Percentiles rank a stretch among this genome's conserved stretches.
Evolutionary conservation across 345 rosid genomes (phyloP).

Genomic region (Bruguiera sexangula): DNA sequence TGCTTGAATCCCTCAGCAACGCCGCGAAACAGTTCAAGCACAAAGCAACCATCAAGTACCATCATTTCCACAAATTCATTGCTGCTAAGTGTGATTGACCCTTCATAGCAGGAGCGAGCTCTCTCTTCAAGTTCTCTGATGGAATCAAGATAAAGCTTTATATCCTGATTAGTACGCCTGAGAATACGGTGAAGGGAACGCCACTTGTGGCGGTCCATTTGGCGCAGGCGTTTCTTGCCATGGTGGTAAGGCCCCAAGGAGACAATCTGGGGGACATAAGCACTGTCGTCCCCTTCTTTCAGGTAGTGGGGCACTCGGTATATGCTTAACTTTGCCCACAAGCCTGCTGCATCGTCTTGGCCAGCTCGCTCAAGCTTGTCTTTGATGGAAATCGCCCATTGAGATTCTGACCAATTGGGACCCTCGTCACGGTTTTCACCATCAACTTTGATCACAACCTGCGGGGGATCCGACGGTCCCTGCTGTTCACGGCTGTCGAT

Average conservation of each 20-base stretch:
- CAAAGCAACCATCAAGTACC: slow-evolving; percentile 81
- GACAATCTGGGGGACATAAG: slow-evolving; percentile 68
- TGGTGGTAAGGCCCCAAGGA: slow-evolving; percentile 87
- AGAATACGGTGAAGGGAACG: slow-evolving; percentile 63
- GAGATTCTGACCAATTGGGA: slow-evolving; percentile 34
- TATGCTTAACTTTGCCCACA: slow-evolving; percentile 60
- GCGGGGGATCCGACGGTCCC: slow-evolving; percentile 24
- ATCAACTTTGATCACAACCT: slow-evolving; percentile 22
- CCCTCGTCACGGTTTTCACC: slow-evolving; percentile 25
- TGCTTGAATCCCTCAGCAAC: slow-evolving; percentile 60
- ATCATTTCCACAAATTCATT: slow-evolving; percentile 80
- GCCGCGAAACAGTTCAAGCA: slow-evolving; percentile 75
- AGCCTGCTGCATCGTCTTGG: slow-evolving; percentile 53
- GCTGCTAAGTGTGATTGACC: slow-evolving; percentile 48
- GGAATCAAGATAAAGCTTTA: slow-evolving; percentile 53
- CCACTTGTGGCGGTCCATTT: slow-evolving; percentile 85
- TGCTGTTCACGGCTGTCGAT: slow-evolving; percentile 9
- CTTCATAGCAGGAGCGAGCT: slow-evolving; percentile 68
- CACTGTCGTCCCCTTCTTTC: slow-evolving; percentile 67
- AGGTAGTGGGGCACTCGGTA: slow-evolving; percentile 57
- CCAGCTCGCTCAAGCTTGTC: slow-evolving; percentile 61
- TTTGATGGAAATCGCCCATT: slow-evolving; percentile 65
- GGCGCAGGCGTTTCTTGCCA: slow-evolving; percentile 58
- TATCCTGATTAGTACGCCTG: slow-evolving; percentile 51
- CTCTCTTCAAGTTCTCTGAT: slow-evolving; percentile 64